phyloP scores from a whole-genome alignment of 345 rosid genomes.

The Salix viminalis region DNA sequence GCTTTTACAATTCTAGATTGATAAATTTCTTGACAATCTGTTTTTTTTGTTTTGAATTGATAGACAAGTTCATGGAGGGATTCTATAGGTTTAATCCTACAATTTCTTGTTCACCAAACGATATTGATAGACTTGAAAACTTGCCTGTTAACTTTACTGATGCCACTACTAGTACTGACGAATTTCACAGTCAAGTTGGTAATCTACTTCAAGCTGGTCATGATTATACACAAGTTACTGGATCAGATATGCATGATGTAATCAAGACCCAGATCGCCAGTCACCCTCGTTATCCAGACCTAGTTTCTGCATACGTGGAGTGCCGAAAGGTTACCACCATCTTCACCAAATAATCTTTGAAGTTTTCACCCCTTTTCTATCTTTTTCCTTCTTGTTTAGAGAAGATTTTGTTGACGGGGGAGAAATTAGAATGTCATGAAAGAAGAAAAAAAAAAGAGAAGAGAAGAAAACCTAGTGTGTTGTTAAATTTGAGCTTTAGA shows the following conservation, averaged over 20 bases:
- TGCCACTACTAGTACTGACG: neutral
- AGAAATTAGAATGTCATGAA: neutral
- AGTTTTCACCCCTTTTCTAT: neutral
- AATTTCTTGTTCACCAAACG: slow-evolving; percentile 15
- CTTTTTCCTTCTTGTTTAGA: neutral
- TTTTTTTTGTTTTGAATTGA: neutral
- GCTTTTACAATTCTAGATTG: neutral
- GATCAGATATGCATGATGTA: slow-evolving; percentile 39
- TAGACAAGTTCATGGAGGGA: slow-evolving; percentile 31
- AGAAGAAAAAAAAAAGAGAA: neutral
- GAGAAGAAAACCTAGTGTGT: neutral
- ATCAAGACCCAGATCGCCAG: slow-evolving; percentile 56
- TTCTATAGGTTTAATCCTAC: slow-evolving; percentile 30
- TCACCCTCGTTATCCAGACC: slow-evolving; percentile 59
- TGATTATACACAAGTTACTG: slow-evolving; percentile 11
- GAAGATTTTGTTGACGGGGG: neutral
- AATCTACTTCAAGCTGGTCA: slow-evolving; percentile 15
- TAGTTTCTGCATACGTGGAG: slow-evolving; percentile 51
- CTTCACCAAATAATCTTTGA: neutral
- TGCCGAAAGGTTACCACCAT: slow-evolving; percentile 48
- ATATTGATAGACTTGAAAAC: slow-evolving; percentile 10
- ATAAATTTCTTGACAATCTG: neutral
- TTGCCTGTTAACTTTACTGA: slow-evolving; percentile 6
- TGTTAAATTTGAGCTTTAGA: neutral
- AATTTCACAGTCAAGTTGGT: slow-evolving; percentile 17